Evolutionary conservation across 2,329 filamentous ascomycete genomes (phyloP), one percentile per base, ranked within the genome.

Genomic region (Fusarium tanahbumbuense): DNA sequence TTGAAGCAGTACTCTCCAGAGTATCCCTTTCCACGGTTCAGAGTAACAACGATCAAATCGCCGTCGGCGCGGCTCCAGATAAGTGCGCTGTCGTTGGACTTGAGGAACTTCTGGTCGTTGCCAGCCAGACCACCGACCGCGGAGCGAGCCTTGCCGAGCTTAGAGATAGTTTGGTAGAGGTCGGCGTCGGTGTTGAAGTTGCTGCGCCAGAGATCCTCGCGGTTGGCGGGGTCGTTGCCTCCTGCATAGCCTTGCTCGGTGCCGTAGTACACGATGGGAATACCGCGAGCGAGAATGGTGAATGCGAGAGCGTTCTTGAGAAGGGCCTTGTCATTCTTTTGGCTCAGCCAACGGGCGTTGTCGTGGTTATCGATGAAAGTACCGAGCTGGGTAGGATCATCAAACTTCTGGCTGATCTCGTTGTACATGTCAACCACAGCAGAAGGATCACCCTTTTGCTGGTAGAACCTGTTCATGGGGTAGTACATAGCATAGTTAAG

Each of bases 221-320:
- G 85, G 72, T 86, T 85, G 53, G 81, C 83, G 1, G 83, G 78
- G 11, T 86, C 86, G 47, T 78, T 78, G 40, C 76, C 81, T n/a
- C 81, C 82, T 3, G 80, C 76, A 75, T 84, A 88, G 64, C 85
- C 87, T 73, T 91, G 89, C 77, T 91, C 89, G 65, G 89, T 87
- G 28, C 89, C 89, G 70, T 90, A 85, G 77, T 91, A 92, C 34
- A 91, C 82, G 58, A 90, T 87, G 2, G 89, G 88, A 41, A 91
- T 87, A 22, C 89, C 89, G 57, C 89, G 83, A 4, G 81, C 81
- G 20, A 91, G 83, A 30, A 91, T 83, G n/a, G 85, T 86, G 72
- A 87, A 91, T 0, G 87, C 83, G 42, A 91, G 81, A 8, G 86
- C 83, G 71, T 91, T 91, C 76, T 88, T 87, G 47, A 88, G 85